Evolutionary conservation across 495 filamentous ascomycete genomes (phyloP).

Genomic region (Penicillium verhagenii): DNA sequence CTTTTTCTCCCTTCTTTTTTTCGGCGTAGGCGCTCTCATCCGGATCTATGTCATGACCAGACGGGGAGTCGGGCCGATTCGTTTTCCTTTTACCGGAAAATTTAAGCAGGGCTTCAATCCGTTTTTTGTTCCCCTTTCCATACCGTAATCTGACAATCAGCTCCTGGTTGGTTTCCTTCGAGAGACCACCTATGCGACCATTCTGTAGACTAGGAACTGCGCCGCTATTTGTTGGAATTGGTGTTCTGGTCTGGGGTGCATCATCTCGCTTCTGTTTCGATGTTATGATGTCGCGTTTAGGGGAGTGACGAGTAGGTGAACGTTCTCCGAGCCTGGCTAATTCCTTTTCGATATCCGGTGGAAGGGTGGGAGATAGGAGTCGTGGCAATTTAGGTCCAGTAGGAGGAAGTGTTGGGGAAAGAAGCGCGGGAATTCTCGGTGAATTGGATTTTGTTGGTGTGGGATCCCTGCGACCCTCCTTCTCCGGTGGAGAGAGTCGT

Average conservation of each 20-base stretch:
- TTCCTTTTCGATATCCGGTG: slow-evolving; percentile 50
- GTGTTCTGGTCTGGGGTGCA: slow-evolving; percentile 1
- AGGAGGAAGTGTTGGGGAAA: slow-evolving; percentile 45
- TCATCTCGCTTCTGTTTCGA: slow-evolving; percentile 14
- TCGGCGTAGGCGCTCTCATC: slow-evolving; percentile 21
- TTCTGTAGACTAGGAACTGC: slow-evolving; percentile 9
- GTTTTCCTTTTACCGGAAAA: slow-evolving; percentile 42
- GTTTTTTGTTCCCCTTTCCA: slow-evolving; percentile 40
- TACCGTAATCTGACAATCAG: slow-evolving; percentile 41
- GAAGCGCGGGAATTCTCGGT: slow-evolving; percentile 35
- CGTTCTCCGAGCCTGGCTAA: slow-evolving; percentile 35
- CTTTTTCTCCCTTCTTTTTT: slow-evolving; percentile 13
- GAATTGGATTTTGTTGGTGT: slow-evolving; percentile 23
- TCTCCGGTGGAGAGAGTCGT: slow-evolving; percentile 32
- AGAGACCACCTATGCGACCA: neutral
- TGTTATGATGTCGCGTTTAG: slow-evolving; percentile 12
- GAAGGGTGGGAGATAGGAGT: slow-evolving; percentile 33
- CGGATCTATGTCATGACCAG: slow-evolving; percentile 22
- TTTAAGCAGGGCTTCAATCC: slow-evolving; percentile 45
- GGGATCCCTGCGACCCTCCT: slow-evolving; percentile 18
- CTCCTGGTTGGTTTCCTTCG: slow-evolving; percentile 15
- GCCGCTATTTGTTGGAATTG: slow-evolving; percentile 6
- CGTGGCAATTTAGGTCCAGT: slow-evolving; percentile 18
- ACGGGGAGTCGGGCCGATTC: slow-evolving; percentile 25
- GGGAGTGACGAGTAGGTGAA: slow-evolving; percentile 13